Percentiles rank a stretch among this genome's conserved stretches.
These are phyloP conservation scores for Bathelium albidoporum DNA, from an alignment of 495 filamentous ascomycete genomes.

Conservation along the genomic window DNA sequence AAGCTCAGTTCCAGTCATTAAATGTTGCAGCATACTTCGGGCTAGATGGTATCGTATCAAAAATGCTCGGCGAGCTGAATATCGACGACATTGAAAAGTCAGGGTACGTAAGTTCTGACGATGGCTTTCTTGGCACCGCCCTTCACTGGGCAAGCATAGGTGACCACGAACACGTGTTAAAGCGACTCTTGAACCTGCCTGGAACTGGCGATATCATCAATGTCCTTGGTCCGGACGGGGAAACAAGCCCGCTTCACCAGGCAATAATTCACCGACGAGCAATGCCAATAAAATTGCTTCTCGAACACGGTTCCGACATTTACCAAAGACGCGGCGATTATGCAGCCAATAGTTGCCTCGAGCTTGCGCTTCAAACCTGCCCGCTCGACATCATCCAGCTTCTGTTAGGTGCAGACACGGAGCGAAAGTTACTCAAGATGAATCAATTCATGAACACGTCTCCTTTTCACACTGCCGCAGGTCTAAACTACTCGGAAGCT, in stretches of 20 bases:
- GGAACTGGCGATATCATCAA: not conserved
- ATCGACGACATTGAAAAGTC: not conserved
- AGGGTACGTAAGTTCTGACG: not conserved
- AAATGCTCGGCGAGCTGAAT: not conserved
- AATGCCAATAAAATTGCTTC: not conserved
- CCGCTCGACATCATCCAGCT: not conserved
- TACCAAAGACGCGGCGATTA: not conserved
- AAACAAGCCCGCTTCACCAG: not conserved
- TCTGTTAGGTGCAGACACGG: not conserved
- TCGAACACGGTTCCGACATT: not conserved
- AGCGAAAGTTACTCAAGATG: not conserved
- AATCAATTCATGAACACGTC: constrained; percentile 4
- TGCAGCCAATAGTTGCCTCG: not conserved
- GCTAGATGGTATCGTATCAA: not conserved
- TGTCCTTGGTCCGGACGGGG: not conserved
- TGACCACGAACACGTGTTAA: not conserved
- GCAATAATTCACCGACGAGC: not conserved
- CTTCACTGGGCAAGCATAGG: constrained; percentile 2
- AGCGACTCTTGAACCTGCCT: not conserved
- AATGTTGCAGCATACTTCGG: not conserved
- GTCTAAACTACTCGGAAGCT: not conserved
- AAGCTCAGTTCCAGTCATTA: not conserved
- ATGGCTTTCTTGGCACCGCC: not conserved
- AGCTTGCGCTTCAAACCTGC: not conserved
- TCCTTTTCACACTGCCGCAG: not conserved